These are phyloP conservation scores for Clonostachys chloroleuca DNA, from an alignment of 2,329 filamentous ascomycete species.

Conservation along the genomic window DNA sequence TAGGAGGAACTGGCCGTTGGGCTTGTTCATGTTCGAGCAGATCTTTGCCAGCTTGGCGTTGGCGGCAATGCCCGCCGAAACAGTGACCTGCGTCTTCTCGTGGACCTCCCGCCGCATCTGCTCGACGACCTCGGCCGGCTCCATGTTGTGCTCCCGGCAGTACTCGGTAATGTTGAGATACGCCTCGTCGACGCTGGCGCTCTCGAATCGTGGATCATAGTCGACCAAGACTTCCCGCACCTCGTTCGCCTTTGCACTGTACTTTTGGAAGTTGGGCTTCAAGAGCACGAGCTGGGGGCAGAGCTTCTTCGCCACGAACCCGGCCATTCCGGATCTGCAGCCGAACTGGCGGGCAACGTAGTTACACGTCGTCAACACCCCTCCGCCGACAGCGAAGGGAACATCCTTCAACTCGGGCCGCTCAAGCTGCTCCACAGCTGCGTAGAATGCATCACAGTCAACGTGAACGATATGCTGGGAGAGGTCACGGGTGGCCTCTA, in stretches of 20 bases:
- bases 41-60: slow-evolving; percentile 96
- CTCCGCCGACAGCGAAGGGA: slow-evolving; percentile 83
- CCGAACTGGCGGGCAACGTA: slow-evolving; percentile 89
- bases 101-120: slow-evolving; percentile 76
- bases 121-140: slow-evolving; percentile 68
- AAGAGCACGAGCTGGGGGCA: slow-evolving; percentile 82
- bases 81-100: slow-evolving; percentile 74
- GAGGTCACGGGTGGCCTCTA: slow-evolving; percentile 76
- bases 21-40: slow-evolving; percentile 92
- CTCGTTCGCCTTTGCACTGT: slow-evolving; percentile 84
- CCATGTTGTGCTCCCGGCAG: slow-evolving; percentile 63
- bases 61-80: slow-evolving; percentile 90
- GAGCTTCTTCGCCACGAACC: slow-evolving; percentile 90
- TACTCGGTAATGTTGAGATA: slow-evolving; percentile 94
- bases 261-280: slow-evolving; percentile 85
- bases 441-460: slow-evolving; percentile 97
- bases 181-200: slow-evolving; percentile 91
- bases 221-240: slow-evolving; percentile 74
- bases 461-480: slow-evolving; percentile 85
- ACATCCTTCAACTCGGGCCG: slow-evolving; percentile 79
- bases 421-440: slow-evolving; percentile 83
- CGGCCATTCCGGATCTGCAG: slow-evolving; percentile 91
- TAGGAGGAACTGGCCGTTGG: slow-evolving; percentile 84
- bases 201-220: slow-evolving; percentile 92
- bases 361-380: slow-evolving; percentile 68